Evolutionary conservation across 306 rosid genomes (phyloP), one percentile per base, ranked within the genome.

Genomic region (Cucurbita moschata): DNA sequence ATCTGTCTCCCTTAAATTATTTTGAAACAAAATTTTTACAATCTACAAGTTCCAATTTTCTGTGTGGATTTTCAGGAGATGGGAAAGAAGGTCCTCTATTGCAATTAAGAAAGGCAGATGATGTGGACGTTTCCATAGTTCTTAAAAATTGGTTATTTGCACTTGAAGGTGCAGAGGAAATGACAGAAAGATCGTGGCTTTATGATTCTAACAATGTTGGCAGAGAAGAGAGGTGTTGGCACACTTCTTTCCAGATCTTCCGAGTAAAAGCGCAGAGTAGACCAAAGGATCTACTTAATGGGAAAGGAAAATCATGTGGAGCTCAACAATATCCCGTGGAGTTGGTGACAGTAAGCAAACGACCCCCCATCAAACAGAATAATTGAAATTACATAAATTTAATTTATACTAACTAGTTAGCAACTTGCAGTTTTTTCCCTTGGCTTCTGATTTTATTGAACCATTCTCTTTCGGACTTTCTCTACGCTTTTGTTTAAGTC

Each of bases 161-260:
- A 82, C 96, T 93, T 73, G 98, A 93, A 87, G 96, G 95, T 71
- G 88, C 83, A 44, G 86, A 85, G 59, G 96, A 90, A 80, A 83
- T 78, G 84, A 85, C 88, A 81, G 96, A 87, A 82, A 83, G 81
- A 62, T 82, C 88, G 91, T 83, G 91, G 92, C 86, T 83, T 81
- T 79, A 81, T 60, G 79, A 77, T 83, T 82, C 80, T 55, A 89
- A 83, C 69, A 85, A 74, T 75, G 82, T 75, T 57, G 79, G 78
- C 80, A 81, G 98, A 86, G 98, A 90, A 83, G 91, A 90, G 70
- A 88, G 86, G 81, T 87, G 91, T 85, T 93, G 98, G 98, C 98
- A 93, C 77, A 71, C 90, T 72, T 79, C 89, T 80, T 93, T 93
- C 79, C 83, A 76, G 75, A 82, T 79, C 76, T 81, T 93, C 68